These are phyloP conservation scores for Aspergillus campestris DNA, from an alignment of 495 filamentous ascomycete genomes.

Conservation along the genomic window DNA sequence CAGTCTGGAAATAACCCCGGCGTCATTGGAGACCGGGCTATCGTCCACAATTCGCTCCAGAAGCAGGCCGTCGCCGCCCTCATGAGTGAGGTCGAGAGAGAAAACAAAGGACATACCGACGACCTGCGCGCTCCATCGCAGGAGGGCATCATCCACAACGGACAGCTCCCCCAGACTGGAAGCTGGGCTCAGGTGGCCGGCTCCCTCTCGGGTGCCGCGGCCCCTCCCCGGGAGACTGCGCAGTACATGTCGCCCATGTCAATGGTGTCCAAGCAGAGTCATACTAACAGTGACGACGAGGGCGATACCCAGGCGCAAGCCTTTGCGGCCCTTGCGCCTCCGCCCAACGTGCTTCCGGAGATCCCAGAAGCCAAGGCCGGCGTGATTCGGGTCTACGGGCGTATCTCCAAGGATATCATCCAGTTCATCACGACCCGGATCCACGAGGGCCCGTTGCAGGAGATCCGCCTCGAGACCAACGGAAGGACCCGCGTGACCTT, in stretches of 20 bases:
- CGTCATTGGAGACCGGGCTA: neutral
- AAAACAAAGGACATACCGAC: neutral
- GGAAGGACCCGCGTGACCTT: conserved; percentile 18
- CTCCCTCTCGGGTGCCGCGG: neutral
- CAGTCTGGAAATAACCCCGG: neutral
- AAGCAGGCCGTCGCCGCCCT: conserved; percentile 8
- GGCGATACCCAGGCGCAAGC: neutral
- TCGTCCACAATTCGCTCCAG: conserved; percentile 1
- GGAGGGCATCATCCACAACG: neutral
- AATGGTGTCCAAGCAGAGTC: conserved; percentile 9
- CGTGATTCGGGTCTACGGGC: conserved; percentile 18
- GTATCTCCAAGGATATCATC: conserved; percentile 10
- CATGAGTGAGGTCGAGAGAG: conserved; percentile 10
- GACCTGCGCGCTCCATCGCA: conserved; percentile 1
- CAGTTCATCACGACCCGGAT: conserved; percentile 21
- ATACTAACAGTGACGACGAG: conserved; percentile 10
- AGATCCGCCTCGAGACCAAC: conserved; percentile 18
- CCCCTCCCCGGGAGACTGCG: neutral
- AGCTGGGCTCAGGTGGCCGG: conserved; percentile 19
- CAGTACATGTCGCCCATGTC: conserved; percentile 15
- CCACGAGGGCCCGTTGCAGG: conserved; percentile 25
- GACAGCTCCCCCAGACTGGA: conserved; percentile 2
- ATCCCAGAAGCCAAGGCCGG: conserved; percentile 19
- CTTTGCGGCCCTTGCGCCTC: neutral
- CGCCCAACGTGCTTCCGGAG: conserved; percentile 1